These are phyloP conservation scores for Dalbergia oliveri DNA, from an alignment of 306 rosid genomes.

Conservation along the genomic window DNA sequence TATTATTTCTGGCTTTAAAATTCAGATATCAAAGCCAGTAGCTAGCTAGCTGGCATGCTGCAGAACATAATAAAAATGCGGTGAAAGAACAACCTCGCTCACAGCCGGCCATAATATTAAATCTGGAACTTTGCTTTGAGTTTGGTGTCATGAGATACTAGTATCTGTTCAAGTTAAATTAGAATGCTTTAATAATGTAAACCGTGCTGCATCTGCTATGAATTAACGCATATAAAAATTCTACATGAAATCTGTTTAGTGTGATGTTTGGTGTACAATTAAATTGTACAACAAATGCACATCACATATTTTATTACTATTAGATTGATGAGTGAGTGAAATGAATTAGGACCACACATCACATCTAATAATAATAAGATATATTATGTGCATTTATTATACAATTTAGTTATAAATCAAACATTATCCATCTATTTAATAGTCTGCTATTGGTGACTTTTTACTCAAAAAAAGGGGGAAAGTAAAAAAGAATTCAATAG, in stretches of 20 bases:
- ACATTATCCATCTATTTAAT: too few relatives aligned
- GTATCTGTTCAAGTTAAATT: neutral
- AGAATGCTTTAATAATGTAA: neutral
- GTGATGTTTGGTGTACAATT: too few relatives aligned
- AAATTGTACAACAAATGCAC: too few relatives aligned
- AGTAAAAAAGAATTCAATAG: neutral
- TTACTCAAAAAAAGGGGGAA: neutral
- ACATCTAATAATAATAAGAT: too few relatives aligned
- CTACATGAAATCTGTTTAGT: neutral
- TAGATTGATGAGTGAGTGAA: too few relatives aligned
- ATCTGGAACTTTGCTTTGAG: neutral
- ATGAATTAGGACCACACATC: too few relatives aligned
- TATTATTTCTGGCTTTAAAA: neutral
- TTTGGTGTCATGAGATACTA: neutral
- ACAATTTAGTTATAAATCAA: too few relatives aligned
- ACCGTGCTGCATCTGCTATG: neutral
- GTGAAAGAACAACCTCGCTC: neutral
- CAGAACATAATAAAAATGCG: neutral
- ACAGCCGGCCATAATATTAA: slow-evolving; percentile 17
- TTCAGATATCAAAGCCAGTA: neutral
- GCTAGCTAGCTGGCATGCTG: neutral
- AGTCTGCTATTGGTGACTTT: neutral
- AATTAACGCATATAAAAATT: neutral
- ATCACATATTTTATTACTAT: too few relatives aligned
- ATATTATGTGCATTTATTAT: too few relatives aligned